Conservation (phyloP, 805 yeast genomes). For the Wickerhamiella lipophila region DNA sequence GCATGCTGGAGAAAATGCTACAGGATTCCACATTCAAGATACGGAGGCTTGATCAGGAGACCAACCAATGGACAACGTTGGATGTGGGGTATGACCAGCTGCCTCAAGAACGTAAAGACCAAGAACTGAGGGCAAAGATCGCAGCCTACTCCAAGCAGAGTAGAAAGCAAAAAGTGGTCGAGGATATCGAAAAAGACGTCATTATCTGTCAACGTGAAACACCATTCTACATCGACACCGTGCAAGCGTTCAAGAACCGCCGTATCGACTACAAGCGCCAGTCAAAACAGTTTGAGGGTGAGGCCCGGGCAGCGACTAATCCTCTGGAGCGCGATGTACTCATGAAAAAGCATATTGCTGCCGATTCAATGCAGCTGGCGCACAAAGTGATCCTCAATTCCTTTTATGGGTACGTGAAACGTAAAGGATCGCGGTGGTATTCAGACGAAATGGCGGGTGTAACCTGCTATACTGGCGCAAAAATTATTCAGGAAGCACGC, state of each 20-base stretch:
- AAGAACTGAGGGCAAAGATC: conserved; percentile 59
- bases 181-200: conserved; percentile 79
- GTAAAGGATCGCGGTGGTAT: conserved; percentile 98
- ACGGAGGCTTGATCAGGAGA: conserved; percentile 2
- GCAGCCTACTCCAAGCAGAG: conserved; percentile 77
- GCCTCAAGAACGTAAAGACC: conserved; percentile 63
- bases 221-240: conserved; percentile 93
- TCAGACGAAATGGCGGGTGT: conserved; percentile 99
- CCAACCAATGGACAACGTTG: conserved; percentile 2
- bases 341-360: conserved; percentile 73
- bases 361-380: conserved; percentile 91
- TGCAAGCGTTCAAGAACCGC: conserved; percentile 85
- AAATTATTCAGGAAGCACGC: conserved; percentile 95
- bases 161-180: conserved; percentile 65
- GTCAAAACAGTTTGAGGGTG: conserved; percentile 89
- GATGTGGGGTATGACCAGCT: conserved; percentile 53
- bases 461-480: conserved; percentile 95
- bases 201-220: conserved; percentile 95
- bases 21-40: conserved; percentile 44
- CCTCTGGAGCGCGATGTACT: conserved; percentile 7
- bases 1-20: conserved; percentile 73
- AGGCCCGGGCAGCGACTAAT: conserved; percentile 41
- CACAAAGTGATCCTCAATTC: conserved; percentile 94
- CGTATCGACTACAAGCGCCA: conserved; percentile 89
- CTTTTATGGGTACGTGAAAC: conserved; percentile 96